phyloP scores from a whole-genome alignment of 345 rosid genomes.

The Lenwebbia sp. region DNA sequence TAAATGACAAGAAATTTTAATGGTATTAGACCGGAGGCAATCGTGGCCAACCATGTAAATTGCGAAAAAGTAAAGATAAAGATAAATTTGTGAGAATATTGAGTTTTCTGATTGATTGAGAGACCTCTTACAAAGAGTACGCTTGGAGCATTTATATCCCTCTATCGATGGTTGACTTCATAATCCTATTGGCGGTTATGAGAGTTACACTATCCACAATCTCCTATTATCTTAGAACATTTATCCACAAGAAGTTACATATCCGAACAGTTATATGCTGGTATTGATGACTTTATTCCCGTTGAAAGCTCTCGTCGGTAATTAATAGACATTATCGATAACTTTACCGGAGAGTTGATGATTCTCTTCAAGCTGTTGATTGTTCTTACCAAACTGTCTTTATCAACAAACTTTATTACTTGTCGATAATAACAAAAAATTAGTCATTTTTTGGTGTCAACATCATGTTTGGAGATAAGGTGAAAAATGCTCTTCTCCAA shows the following conservation, averaged over 20 bases:
- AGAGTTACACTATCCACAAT: no score
- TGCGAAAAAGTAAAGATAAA: neutral
- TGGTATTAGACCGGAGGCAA: neutral
- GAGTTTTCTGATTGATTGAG: neutral
- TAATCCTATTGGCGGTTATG: no score
- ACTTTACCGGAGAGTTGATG: fast-evolving
- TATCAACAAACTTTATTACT: neutral
- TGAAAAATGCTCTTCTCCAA: neutral
- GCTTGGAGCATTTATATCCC: neutral
- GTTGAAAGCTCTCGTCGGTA: neutral
- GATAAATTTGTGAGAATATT: neutral
- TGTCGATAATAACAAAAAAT: neutral
- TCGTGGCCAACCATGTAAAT: neutral
- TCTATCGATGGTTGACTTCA: neutral
- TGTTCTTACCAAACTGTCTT: neutral
- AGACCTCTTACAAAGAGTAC: neutral
- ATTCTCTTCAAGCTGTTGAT: neutral
- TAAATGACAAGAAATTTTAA: neutral
- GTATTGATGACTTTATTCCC: no score
- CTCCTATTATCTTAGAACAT: no score
- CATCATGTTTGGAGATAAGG: neutral
- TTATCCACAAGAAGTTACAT: no score
- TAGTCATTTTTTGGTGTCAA: neutral
- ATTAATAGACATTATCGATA: neutral
- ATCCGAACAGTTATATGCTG: no score